Conservation (phyloP, 1,284 basidiomycete species). For the Sporisorium graminicola region DNA sequence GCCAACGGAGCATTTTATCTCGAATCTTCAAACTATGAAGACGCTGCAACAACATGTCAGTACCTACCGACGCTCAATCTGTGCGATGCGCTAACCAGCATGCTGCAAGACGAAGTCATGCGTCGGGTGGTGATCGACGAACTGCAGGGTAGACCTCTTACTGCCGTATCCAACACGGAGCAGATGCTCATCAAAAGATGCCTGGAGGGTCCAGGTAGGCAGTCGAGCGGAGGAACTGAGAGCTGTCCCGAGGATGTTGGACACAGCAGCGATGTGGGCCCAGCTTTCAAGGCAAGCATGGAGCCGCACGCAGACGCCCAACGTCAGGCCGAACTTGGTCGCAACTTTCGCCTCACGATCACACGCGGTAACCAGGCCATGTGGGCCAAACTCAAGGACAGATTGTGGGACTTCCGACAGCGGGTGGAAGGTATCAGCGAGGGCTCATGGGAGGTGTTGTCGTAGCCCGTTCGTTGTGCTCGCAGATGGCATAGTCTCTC, state of each 20-base stretch:
- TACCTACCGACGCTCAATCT: slow-evolving; percentile 21
- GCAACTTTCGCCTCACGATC: slow-evolving; percentile 40
- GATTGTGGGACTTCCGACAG: slow-evolving; percentile 61
- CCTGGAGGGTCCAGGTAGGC: slow-evolving; percentile 9
- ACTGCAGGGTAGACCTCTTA: slow-evolving; percentile 35
- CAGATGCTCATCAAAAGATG: slow-evolving; percentile 22
- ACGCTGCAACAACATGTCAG: background rate
- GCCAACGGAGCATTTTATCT: background rate
- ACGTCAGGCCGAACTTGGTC: slow-evolving; percentile 8
- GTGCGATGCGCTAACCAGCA: slow-evolving; percentile 31
- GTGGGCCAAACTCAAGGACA: slow-evolving; percentile 63
- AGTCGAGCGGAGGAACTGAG: background rate
- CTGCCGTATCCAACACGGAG: slow-evolving; percentile 18
- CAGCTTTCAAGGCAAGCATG: background rate
- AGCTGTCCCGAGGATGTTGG: background rate
- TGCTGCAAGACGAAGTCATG: slow-evolving; percentile 26
- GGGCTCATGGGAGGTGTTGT: slow-evolving; percentile 46
- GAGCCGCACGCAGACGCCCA: background rate
- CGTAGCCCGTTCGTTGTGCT: background rate
- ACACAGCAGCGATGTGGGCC: background rate
- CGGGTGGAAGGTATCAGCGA: slow-evolving; percentile 47
- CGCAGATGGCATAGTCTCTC: background rate
- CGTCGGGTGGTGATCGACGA: slow-evolving; percentile 35
- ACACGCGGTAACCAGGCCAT: slow-evolving; percentile 55
- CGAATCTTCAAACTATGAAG: background rate